A percentile compares a stretch with the other conserved stretches of the same genome.
Conservation (phyloP, 768 basidiomycete species). For the Kwoniella shandongensis region DNA sequence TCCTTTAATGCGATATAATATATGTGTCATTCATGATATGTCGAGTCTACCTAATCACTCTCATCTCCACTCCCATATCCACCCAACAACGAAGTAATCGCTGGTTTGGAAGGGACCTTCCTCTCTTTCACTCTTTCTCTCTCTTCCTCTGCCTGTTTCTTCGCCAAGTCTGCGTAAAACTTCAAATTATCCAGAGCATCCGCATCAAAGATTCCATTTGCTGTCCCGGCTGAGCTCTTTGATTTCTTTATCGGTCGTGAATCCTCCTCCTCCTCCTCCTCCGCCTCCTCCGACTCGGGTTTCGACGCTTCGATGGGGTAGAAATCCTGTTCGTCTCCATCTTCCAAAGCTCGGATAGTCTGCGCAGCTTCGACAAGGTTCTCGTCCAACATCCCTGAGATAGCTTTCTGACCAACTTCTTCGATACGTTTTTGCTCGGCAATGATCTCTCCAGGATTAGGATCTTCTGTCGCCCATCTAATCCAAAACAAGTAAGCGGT, state of each 20-base stretch:
- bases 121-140: slow-evolving; percentile 18
- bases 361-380: slow-evolving; percentile 85
- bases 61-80: slow-evolving; percentile 53
- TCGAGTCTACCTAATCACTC: slow-evolving; percentile 33
- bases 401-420: slow-evolving; percentile 80
- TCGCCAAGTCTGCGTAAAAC: slow-evolving; percentile 84
- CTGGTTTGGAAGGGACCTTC: slow-evolving; percentile 19
- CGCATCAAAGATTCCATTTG: slow-evolving; percentile 66
- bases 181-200: slow-evolving; percentile 87
- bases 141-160: slow-evolving; percentile 60
- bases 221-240: slow-evolving; percentile 5
- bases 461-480: slow-evolving; percentile 96
- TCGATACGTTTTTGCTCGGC: slow-evolving; percentile 80
- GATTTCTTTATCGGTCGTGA: slow-evolving; percentile 38
- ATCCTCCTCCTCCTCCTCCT: slow-evolving; percentile 50
- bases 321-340: slow-evolving; percentile 59
- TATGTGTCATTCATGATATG: neutral
- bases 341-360: slow-evolving; percentile 81
- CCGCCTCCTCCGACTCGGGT: slow-evolving; percentile 50
- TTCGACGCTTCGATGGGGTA: slow-evolving; percentile 52
- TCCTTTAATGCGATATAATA: too few species aligned
- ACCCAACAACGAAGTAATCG: slow-evolving; percentile 43
- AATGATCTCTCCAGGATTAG: slow-evolving; percentile 86
- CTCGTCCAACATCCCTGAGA: slow-evolving; percentile 77
- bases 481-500: neutral